Percentiles rank a stretch among this genome's conserved stretches.
Evolutionary conservation across 2,329 filamentous ascomycete species (phyloP).

Genomic region (Fusarium sp.): DNA sequence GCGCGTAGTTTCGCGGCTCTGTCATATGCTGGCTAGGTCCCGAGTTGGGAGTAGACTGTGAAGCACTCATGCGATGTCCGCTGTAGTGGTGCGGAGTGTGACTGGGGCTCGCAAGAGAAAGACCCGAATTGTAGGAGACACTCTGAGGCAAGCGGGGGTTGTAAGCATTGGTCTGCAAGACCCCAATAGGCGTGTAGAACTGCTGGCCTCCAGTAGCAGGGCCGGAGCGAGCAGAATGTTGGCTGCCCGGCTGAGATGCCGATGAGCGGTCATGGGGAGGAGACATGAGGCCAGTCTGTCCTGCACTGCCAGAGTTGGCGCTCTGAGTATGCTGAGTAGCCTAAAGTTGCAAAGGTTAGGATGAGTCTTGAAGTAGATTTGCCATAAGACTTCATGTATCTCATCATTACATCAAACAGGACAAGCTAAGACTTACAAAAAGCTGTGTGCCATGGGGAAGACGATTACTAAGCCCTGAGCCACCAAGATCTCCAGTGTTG

Average conservation of each 20-base stretch:
- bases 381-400: neutral
- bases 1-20: conserved; percentile 58
- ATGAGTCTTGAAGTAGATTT: neutral
- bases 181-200: conserved; percentile 13
- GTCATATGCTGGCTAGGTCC: conserved; percentile 45
- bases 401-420: neutral
- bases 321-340: neutral
- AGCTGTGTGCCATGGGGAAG: conserved; percentile 16
- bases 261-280: conserved; percentile 14
- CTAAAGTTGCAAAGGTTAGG: conserved; percentile 12
- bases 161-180: conserved; percentile 17
- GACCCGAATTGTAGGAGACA: conserved; percentile 26
- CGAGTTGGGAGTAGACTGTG: conserved; percentile 24
- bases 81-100: conserved; percentile 32
- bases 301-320: neutral
- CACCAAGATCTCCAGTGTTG: neutral
- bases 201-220: conserved; percentile 15
- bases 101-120: conserved; percentile 26
- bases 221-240: conserved; percentile 4
- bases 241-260: neutral
- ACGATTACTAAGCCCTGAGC: conserved; percentile 7
- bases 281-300: conserved; percentile 5
- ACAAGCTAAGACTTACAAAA: conserved; percentile 15
- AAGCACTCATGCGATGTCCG: neutral
- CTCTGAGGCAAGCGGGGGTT: conserved; percentile 27